Percentiles rank a stretch among this genome's conserved stretches.
phyloP scores from a whole-genome alignment of 371 early-diverging fungal species.

The Coemansia sp. region DNA sequence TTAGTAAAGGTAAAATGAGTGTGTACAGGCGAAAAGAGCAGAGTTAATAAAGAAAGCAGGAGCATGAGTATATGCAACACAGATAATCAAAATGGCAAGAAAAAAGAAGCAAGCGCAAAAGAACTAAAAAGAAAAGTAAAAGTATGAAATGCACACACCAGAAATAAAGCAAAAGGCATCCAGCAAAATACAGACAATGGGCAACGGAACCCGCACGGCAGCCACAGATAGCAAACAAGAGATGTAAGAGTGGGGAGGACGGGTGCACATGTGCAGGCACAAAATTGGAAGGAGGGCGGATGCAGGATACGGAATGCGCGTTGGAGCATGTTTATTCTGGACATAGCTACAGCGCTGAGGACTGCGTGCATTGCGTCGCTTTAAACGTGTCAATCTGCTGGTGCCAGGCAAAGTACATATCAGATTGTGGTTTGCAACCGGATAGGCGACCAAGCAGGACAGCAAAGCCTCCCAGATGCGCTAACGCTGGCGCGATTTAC shows the following conservation, averaged over 20 bases:
- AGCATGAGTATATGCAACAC: constrained; percentile 6
- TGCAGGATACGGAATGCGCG: background rate
- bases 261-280: constrained; percentile 7
- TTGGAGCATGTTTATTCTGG: background rate
- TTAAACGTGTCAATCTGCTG: constrained; percentile 1
- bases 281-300: constrained; percentile 5
- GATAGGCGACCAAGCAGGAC: background rate
- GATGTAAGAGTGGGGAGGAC: background rate
- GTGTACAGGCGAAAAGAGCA: background rate
- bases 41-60: background rate
- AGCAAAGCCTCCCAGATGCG: background rate
- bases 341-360: constrained; percentile 8
- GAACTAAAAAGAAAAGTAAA: background rate
- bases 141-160: background rate
- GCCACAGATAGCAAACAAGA: background rate
- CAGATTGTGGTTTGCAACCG: background rate
- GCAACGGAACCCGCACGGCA: background rate
- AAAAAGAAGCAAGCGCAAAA: background rate
- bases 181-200: background rate
- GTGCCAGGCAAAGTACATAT: background rate
- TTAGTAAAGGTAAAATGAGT: background rate
- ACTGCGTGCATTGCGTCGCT: constrained; percentile 5
- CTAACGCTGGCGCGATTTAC: background rate
- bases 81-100: background rate
- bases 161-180: background rate